Conservation (phyloP, 2,329 filamentous ascomycete genomes). For the Lizonia empirigonia region DNA sequence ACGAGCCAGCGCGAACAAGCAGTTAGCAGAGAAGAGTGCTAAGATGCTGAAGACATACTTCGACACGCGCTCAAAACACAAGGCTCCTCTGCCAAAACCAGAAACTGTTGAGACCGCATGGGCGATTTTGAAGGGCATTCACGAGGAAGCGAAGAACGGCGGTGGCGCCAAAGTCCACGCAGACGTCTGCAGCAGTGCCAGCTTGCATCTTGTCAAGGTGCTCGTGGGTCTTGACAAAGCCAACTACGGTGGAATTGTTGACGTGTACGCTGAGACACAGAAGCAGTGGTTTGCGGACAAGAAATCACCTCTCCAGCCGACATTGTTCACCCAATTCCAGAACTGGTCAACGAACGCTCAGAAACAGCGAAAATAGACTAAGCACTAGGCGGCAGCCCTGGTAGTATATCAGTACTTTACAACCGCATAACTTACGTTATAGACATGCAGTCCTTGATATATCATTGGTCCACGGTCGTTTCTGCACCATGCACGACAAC, state of each 20-base stretch:
- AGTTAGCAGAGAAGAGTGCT: conserved; percentile 74
- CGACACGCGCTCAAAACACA: conserved; percentile 62
- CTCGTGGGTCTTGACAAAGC: conserved; percentile 58
- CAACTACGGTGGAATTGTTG: conserved; percentile 47
- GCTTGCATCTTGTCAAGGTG: conserved; percentile 68
- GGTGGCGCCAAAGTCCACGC: conserved; percentile 72
- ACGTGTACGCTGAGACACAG: conserved; percentile 52
- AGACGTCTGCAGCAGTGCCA: conserved; percentile 74
- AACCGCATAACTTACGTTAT: background rate
- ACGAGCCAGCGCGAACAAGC: conserved; percentile 76
- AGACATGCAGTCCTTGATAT: background rate
- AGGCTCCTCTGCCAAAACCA: conserved; percentile 53
- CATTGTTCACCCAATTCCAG: conserved; percentile 55
- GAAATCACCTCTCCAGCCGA: conserved; percentile 50
- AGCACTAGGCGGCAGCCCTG: background rate
- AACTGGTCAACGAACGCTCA: conserved; percentile 49
- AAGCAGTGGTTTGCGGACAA: conserved; percentile 52
- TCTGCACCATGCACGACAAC: background rate
- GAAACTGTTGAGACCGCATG: conserved; percentile 55
- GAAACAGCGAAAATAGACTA: conserved; percentile 32
- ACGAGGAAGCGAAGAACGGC: conserved; percentile 68
- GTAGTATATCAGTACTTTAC: background rate
- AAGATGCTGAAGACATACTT: conserved; percentile 75
- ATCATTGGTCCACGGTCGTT: background rate
- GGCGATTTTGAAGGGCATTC: conserved; percentile 68